Percentiles rank a stretch among this genome's conserved stretches.
phyloP scores from a whole-genome alignment of 208 protist genomes.

The Leishmania tropica region DNA sequence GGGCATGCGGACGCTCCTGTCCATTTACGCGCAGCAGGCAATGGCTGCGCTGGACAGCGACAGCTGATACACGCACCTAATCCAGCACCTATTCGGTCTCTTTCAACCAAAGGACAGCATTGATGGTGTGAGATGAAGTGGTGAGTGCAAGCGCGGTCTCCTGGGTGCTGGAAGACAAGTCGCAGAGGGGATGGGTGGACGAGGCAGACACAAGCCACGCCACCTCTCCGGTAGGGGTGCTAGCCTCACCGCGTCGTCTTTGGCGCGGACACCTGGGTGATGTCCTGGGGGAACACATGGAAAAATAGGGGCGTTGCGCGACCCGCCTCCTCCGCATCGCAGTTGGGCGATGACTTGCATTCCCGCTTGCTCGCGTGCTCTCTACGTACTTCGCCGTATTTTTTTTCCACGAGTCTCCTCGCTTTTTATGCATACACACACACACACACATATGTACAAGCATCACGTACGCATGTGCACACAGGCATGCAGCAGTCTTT shows the following conservation, averaged over 20 bases:
- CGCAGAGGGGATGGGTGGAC: neutral
- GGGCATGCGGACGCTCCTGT: conserved; percentile 21
- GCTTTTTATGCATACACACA: neutral
- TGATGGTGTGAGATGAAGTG: neutral
- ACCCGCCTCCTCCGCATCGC: neutral
- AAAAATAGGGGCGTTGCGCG: neutral
- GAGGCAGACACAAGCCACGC: too few relatives aligned
- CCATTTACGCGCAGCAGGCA: conserved; percentile 22
- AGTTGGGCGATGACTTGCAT: neutral
- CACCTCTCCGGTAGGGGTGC: neutral
- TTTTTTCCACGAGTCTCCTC: neutral
- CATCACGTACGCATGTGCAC: neutral
- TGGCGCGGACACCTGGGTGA: neutral
- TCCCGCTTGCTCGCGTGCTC: neutral
- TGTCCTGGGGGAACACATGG: neutral
- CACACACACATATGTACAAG: neutral
- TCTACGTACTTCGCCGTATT: neutral
- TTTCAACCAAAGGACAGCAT: neutral
- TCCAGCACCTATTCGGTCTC: neutral
- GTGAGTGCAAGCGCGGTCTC: neutral
- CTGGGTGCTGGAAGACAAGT: neutral
- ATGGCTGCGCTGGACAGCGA: conserved; percentile 6
- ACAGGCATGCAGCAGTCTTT: neutral
- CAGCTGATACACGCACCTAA: neutral
- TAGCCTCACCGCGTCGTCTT: neutral